Conservation (phyloP, 1,284 basidiomycete genomes). For the Erythrobasidium hasegawianum region DNA sequence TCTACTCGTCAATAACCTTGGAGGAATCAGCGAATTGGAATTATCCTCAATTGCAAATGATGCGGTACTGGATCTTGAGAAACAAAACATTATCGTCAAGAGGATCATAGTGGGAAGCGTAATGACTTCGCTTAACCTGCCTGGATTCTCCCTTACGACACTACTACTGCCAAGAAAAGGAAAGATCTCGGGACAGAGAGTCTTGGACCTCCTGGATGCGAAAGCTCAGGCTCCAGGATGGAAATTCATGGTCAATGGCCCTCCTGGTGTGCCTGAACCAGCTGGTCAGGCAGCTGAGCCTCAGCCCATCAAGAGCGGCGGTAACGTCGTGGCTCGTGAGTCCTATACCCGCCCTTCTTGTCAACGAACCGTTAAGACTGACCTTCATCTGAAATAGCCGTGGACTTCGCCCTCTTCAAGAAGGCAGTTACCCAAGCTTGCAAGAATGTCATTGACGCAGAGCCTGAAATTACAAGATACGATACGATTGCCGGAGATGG, state of each 20-base stretch:
- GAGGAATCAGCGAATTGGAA: constrained; percentile 82
- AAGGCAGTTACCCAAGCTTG: constrained; percentile 63
- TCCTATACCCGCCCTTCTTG: neutral
- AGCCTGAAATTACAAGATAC: constrained; percentile 82
- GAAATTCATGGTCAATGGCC: constrained; percentile 31
- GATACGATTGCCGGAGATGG: constrained; percentile 74
- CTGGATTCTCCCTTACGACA: constrained; percentile 85
- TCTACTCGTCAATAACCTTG: constrained; percentile 56
- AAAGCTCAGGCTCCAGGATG: constrained; percentile 62
- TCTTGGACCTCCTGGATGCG: constrained; percentile 77
- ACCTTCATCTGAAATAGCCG: constrained; percentile 26
- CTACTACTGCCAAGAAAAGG: constrained; percentile 52
- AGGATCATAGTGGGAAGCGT: constrained; percentile 48
- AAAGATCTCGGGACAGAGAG: constrained; percentile 35
- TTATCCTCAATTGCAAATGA: constrained; percentile 56
- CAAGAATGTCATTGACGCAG: constrained; percentile 66
- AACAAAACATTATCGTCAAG: constrained; percentile 59
- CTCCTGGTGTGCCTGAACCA: constrained; percentile 38
- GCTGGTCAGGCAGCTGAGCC: constrained; percentile 40
- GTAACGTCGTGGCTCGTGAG: constrained; percentile 35
- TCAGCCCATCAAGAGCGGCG: constrained; percentile 35
- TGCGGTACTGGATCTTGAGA: constrained; percentile 57
- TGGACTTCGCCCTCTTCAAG: constrained; percentile 54
- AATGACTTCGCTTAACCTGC: constrained; percentile 81
- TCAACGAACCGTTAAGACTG: neutral